These are phyloP conservation scores for Scheffersomyces quercinus DNA, from an alignment of 1,139 yeast genomes.

Conservation along the genomic window DNA sequence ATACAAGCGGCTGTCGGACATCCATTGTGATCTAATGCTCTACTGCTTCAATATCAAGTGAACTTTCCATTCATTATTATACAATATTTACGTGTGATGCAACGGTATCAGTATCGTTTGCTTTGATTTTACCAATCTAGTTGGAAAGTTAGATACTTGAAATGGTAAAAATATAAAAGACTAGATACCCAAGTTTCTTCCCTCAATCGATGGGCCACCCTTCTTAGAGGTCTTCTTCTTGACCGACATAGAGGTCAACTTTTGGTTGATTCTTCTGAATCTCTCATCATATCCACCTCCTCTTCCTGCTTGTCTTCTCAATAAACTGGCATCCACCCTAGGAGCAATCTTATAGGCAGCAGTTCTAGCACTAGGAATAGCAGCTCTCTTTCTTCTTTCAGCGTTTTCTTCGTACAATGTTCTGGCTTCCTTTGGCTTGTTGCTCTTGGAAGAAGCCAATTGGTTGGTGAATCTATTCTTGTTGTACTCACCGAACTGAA, in stretches of 20 bases:
- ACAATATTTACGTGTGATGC: too few relatives aligned
- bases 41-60: too few relatives aligned
- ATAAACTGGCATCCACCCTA: constrained; percentile 53
- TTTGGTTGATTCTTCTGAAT: constrained; percentile 68
- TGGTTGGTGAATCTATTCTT: constrained; percentile 54
- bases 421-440: constrained; percentile 44
- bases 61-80: too few relatives aligned
- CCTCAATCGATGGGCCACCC: constrained; percentile 80
- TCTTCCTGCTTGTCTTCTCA: constrained; percentile 37
- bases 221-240: constrained; percentile 51
- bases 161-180: constrained; percentile 1
- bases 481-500: constrained; percentile 71
- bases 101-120: too few relatives aligned
- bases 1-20: too few relatives aligned
- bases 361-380: constrained; percentile 87
- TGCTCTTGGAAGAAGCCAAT: constrained; percentile 36
- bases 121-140: too few relatives aligned
- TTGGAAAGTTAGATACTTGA: too few relatives aligned
- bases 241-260: constrained; percentile 47
- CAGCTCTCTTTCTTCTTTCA: constrained; percentile 90
- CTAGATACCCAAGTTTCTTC: constrained; percentile 58
- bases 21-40: too few relatives aligned
- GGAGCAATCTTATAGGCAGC: constrained; percentile 93
- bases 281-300: constrained; percentile 71
- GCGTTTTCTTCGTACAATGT: constrained; percentile 86